Evolutionary conservation across 202 grass and related monocot species (phyloP).

Genomic region (Brachypodium distachyon): DNA sequence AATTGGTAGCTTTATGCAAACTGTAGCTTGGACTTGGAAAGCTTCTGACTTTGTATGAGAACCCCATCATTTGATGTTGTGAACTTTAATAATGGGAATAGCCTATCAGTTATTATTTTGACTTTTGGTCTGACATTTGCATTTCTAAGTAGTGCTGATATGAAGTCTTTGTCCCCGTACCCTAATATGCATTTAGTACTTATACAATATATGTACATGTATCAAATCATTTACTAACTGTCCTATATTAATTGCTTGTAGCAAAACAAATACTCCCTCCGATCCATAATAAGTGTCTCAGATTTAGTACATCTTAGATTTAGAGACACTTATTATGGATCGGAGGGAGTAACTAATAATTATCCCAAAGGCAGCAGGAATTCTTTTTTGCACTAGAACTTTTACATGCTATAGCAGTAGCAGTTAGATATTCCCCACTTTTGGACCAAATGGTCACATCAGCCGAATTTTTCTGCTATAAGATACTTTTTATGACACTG

Average conservation of each 20-base stretch:
- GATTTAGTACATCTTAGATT: no score
- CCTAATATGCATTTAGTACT: neutral
- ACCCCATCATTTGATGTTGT: neutral
- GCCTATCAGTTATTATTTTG: neutral
- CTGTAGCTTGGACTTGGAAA: slow-evolving; percentile 2
- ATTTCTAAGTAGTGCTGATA: neutral
- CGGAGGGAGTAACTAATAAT: no score
- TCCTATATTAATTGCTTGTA: neutral
- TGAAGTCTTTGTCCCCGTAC: neutral
- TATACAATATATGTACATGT: neutral
- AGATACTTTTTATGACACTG: neutral
- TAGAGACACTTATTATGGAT: no score
- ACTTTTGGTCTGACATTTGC: neutral
- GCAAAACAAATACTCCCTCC: no score
- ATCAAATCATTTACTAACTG: neutral
- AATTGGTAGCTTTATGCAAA: slow-evolving; percentile 8
- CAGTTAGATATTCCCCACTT: neutral
- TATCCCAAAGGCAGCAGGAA: neutral
- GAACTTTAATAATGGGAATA: slow-evolving; percentile 4
- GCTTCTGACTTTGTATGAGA: slow-evolving; percentile 8
- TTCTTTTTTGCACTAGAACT: neutral
- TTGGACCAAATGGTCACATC: neutral
- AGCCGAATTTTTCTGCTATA: neutral
- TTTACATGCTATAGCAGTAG: neutral
- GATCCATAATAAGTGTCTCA: no score